Percentiles rank a stretch among this genome's conserved stretches.
These are phyloP conservation scores for Ramaria sp. DNA, from an alignment of 768 basidiomycete species.

Conservation along the genomic window DNA sequence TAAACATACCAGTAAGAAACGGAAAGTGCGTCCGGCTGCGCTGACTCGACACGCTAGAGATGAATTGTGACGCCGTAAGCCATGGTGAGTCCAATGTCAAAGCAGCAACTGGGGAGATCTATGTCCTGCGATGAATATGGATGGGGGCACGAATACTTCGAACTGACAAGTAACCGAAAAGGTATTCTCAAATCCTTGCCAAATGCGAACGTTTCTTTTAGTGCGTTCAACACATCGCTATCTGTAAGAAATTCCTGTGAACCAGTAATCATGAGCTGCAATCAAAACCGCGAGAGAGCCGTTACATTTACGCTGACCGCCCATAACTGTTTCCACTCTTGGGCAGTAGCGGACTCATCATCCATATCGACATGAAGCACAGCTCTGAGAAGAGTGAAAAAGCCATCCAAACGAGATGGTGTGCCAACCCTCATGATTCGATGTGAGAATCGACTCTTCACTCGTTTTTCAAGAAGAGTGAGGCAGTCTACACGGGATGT, in stretches of 20 bases:
- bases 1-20: constrained; percentile 40
- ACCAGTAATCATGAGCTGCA: background rate
- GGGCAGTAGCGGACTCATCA: constrained; percentile 15
- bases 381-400: constrained; percentile 37
- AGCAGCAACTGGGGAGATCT: constrained; percentile 15
- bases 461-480: constrained; percentile 86
- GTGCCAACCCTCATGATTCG: constrained; percentile 73
- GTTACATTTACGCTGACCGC: constrained; percentile 33
- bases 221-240: constrained; percentile 27
- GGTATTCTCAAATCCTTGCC: constrained; percentile 50
- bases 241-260: constrained; percentile 37
- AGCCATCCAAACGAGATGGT: constrained; percentile 36
- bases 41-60: constrained; percentile 35
- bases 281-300: background rate
- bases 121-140: background rate
- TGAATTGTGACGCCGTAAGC: constrained; percentile 36
- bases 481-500: constrained; percentile 83
- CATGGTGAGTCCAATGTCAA: constrained; percentile 43
- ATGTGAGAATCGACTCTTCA: constrained; percentile 95
- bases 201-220: constrained; percentile 53
- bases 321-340: constrained; percentile 63
- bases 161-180: constrained; percentile 48
- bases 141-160: background rate
- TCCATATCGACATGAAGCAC: constrained; percentile 28
- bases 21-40: constrained; percentile 44